Percentiles rank a stretch among this genome's conserved stretches.
These are phyloP conservation scores for Verticillium nonalfalfae DNA, from an alignment of 2,329 filamentous ascomycete species.

Conservation along the genomic window DNA sequence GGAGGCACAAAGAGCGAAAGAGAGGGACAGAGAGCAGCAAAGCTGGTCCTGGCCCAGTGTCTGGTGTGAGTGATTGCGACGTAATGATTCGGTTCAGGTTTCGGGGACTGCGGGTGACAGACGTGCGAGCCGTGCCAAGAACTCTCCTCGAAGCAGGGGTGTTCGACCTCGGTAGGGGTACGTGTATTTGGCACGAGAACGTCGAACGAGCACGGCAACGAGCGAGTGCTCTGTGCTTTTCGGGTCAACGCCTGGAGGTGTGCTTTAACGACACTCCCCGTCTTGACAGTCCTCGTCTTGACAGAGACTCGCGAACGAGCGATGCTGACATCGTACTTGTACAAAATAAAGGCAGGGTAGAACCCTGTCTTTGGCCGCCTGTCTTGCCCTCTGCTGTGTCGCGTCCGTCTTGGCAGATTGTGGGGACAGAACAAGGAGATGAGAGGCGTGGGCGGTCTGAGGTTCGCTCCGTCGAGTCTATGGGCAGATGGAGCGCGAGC, in stretches of 20 bases:
- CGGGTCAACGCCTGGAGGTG: neutral
- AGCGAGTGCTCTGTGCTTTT: neutral
- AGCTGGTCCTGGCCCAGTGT: no score
- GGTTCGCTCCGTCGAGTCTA: neutral
- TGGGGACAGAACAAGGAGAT: neutral
- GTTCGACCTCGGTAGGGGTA: neutral
- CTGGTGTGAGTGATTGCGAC: neutral
- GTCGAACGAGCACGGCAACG: neutral
- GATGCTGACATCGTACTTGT: neutral
- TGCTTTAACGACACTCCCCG: neutral
- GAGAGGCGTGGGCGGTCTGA: neutral
- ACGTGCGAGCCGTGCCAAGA: neutral
- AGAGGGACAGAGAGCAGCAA: neutral
- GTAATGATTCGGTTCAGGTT: neutral
- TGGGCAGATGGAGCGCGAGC: neutral
- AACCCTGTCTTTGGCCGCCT: neutral
- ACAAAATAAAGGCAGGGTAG: neutral
- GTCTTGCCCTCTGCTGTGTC: neutral
- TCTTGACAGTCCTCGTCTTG: neutral
- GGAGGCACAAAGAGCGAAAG: neutral
- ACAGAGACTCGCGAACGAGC: no score
- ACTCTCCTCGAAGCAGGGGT: neutral
- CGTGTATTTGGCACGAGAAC: neutral
- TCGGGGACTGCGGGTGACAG: neutral
- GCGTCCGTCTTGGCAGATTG: neutral